Conservation (phyloP, 768 basidiomycete genomes). For the Lentinula boryana region DNA sequence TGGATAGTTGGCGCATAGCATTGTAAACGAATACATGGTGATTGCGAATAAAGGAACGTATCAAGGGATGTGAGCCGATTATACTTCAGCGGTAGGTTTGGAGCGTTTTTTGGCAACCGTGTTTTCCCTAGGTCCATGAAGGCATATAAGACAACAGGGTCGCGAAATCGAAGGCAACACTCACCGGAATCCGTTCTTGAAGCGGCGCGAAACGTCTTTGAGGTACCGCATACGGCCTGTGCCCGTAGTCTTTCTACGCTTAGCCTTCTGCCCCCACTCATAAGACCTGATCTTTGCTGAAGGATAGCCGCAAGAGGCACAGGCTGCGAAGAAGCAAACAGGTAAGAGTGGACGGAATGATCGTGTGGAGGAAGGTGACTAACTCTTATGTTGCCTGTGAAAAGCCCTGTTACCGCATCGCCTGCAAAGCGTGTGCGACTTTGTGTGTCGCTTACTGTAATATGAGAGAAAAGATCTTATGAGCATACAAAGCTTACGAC, state of each 20-base stretch:
- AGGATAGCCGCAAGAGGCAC: conserved; percentile 95
- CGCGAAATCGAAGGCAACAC: conserved; percentile 11
- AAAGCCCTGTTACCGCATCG: conserved; percentile 94
- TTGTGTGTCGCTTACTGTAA: conserved; percentile 90
- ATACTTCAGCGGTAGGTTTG: conserved; percentile 45
- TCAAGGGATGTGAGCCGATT: background rate
- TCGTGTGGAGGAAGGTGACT: conserved; percentile 16
- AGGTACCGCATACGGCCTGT: conserved; percentile 94
- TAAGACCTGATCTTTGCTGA: conserved; percentile 92
- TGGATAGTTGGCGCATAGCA: background rate
- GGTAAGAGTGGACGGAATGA: background rate
- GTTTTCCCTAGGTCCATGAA: conserved; percentile 60
- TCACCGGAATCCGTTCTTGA: conserved; percentile 98
- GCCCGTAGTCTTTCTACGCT: conserved; percentile 99
- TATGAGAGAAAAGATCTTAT: conserved; percentile 5
- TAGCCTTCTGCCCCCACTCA: conserved; percentile 98
- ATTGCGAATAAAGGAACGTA: background rate
- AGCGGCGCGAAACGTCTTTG: conserved; percentile 87
- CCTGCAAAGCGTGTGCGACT: conserved; percentile 95
- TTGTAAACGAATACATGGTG: background rate
- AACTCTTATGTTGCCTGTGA: conserved; percentile 98
- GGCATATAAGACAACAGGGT: background rate
- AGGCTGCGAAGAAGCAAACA: conserved; percentile 47
- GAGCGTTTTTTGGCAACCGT: conserved; percentile 83
- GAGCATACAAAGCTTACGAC: background rate